Base-by-base conservation (phyloP, 2,329 filamentous ascomycete species). In the Calonectria honghensis region DNA sequence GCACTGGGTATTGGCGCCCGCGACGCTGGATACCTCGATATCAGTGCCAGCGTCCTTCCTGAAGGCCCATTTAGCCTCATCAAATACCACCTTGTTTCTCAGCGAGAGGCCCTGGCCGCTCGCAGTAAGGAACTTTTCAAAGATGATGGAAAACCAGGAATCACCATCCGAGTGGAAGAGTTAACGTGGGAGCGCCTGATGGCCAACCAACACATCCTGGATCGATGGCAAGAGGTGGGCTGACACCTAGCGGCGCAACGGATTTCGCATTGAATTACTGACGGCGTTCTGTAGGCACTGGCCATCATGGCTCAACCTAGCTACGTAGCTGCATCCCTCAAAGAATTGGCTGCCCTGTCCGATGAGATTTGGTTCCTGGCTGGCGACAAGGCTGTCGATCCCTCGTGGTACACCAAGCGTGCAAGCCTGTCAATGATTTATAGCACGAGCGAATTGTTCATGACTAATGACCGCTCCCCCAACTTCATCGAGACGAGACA, bases 331-430 rank as follows among this genome's bases (percentile, higher is more conserved):
- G 86, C 91, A 11, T 96, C 96, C 0, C 83, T 98, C 4, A 90
- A 90, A 57, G 97, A 98, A 86, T 91, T 99, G 5, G 93, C 94
- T 52, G 88, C 91, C 65, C 91, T 99, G 6, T 91, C 94, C n/a
- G 96, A 98, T 84, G 97, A 99, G 84, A 97, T 99, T 67, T 95
- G 94, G 90, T 96, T 94, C 81, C 91, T 98, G 5, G 92, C 96
- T 0, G 95, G 95, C 66, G 97, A 98, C 84, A 89, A 87, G 29
- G 91, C 93, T 29, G 94, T 98, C 74, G 96, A 98, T 84, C 91
- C 92, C 5, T 93, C 92, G 6, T 99, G 97, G 97, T 99, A 99
- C 81, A 88, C 90, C 72, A 92, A 92, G 82, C 89, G 91, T 64
- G 90, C 87, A 4, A 88, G 88, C 27, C 84, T 92, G 13, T 90